Percentiles rank a stretch among this genome's conserved stretches.
These are phyloP conservation scores for Aspergillus quadrilineatus DNA, from an alignment of 2,329 filamentous ascomycete genomes.

Conservation along the genomic window DNA sequence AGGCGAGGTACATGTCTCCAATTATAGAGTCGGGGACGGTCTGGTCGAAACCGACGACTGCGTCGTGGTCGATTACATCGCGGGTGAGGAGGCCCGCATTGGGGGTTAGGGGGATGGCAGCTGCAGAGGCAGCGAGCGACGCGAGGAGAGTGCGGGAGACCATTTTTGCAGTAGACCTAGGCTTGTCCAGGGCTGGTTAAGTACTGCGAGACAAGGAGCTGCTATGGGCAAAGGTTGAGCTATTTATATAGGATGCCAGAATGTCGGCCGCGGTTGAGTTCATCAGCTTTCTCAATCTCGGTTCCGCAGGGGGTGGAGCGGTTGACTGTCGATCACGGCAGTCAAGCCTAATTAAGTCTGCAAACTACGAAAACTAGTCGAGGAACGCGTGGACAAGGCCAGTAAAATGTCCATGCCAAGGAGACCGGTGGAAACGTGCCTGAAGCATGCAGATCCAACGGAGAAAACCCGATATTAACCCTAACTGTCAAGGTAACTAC, in stretches of 20 bases:
- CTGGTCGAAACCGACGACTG: slow-evolving; percentile 55
- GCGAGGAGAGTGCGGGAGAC: slow-evolving; percentile 7
- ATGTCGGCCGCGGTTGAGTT: no score
- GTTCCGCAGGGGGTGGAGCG: not conserved
- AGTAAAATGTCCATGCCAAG: not conserved
- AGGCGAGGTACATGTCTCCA: slow-evolving; percentile 54
- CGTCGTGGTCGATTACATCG: slow-evolving; percentile 46
- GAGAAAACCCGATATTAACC: not conserved
- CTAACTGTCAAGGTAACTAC: not conserved
- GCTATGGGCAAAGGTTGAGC: no score
- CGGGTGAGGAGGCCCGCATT: slow-evolving; percentile 25
- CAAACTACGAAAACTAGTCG: not conserved
- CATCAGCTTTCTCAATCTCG: not conserved
- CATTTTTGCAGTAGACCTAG: slow-evolving; percentile 4
- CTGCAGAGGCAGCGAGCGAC: slow-evolving; percentile 8
- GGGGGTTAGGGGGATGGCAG: slow-evolving; percentile 2
- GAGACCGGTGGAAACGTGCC: slow-evolving; percentile 2
- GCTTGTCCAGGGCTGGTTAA: not conserved
- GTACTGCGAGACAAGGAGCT: no score
- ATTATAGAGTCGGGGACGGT: slow-evolving; percentile 50
- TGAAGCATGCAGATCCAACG: not conserved
- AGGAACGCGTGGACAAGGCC: not conserved
- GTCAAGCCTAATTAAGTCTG: not conserved
- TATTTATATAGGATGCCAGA: not conserved
- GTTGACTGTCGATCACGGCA: not conserved